Conservation (phyloP, 306 rosid species). For the Geum urbanum region DNA sequence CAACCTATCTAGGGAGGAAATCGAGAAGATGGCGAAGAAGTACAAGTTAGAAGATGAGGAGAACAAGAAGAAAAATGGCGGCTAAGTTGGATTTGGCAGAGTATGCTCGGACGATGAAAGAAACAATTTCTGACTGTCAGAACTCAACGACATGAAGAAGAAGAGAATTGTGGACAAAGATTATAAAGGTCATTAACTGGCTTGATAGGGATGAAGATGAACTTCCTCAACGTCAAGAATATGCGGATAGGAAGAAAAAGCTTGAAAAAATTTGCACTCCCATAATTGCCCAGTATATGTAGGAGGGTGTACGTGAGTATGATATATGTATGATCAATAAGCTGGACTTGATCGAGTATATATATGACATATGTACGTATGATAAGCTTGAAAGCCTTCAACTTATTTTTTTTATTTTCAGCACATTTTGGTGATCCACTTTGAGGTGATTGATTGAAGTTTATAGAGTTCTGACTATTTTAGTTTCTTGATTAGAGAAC, state of each 20-base stretch:
- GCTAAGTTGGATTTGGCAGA: background rate
- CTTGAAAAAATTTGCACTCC: background rate
- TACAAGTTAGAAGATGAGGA: slow-evolving; percentile 11
- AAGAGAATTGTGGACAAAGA: background rate
- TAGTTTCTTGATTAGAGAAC: too few relatives aligned
- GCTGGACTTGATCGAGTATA: too few relatives aligned
- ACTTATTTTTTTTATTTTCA: too few relatives aligned
- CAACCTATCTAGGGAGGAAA: background rate
- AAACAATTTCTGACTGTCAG: background rate
- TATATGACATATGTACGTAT: too few relatives aligned
- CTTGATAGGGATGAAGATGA: background rate
- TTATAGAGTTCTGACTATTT: too few relatives aligned
- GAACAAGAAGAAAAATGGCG: slow-evolving; percentile 15
- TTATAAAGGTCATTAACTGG: background rate
- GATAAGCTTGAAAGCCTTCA: too few relatives aligned
- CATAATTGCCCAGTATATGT: background rate
- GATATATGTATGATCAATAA: too few relatives aligned
- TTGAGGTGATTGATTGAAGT: too few relatives aligned
- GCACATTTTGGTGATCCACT: too few relatives aligned
- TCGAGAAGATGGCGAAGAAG: background rate
- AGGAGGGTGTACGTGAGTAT: background rate
- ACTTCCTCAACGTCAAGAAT: background rate
- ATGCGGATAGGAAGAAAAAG: background rate
- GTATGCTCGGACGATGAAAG: background rate
- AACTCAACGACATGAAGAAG: background rate